Evolutionary conservation across 2,329 filamentous ascomycete genomes (phyloP), one percentile per base, ranked within the genome.

Genomic region (Talaromyces sp.): DNA sequence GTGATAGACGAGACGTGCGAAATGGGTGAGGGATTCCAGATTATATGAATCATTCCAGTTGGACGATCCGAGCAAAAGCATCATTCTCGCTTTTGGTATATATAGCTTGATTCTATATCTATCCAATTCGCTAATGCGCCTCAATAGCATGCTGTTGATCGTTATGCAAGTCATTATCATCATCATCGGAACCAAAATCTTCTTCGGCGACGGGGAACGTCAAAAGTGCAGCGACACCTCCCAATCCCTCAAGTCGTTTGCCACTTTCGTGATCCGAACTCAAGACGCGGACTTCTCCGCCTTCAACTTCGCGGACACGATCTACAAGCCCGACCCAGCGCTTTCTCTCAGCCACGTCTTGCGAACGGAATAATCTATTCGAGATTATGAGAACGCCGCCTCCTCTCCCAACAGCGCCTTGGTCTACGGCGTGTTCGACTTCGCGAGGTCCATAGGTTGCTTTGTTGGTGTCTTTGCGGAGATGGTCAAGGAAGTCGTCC

Each of bases 221-320:
- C 68, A 97, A 80, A 31, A 97, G 90, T 1, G 93, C 93, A 17
- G 94, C 95, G 68, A 99, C 90, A 19, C 93, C 91, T 1, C 95
- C 93, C 67, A 98, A 77, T 13, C 89, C 90, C 70, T 93, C 91
- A 15, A 99, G 79, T 67, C 93, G 84, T 80, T 90, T 90, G 0
- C 95, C 95, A 76, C 93, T 97, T 81, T 97, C 94, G 77, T 98
- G 94, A 73, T 96, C 90, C 72, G 91, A 93, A 77, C 94, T 98
- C 31, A 98, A 79, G n/a, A 98, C 87, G 63, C 91, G 84, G 0
- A 92, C 91, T 69, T 97, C 93, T 1, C 94, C 95, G 5, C 94
- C 95, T 69, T 92, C 89, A 2, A 83, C 80, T 62, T 88, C 88
- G 69, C 89, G 88, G n/a, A 98, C 94, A 68, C 89, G 89, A 76